Base-by-base conservation (phyloP, 2,329 filamentous ascomycete genomes). In the Beauveria medogensis region DNA sequence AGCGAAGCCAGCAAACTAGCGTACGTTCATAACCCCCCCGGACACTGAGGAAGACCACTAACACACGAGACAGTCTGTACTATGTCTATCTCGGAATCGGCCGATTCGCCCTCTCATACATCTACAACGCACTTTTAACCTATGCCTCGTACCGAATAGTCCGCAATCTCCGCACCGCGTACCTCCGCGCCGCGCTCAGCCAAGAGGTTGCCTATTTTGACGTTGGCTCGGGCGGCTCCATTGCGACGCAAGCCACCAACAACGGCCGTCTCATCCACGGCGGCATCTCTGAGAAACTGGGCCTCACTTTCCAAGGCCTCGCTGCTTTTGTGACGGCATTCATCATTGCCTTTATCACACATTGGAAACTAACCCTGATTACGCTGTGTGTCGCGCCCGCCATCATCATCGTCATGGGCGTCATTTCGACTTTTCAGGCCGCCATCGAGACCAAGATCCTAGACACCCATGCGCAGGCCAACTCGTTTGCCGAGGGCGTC, bases 41-140 rank as follows among this genome's bases (percentile, higher is more conserved):
- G 10, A 37, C 34, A 14, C 12, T 4, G 12, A 37, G 12, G 12
- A 20, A n/a, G 8, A 28, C 24, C 43, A 47, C 60, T 43, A 41
- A 47, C 57, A 47, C 46, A 7, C 18, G 16, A 20, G 18, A 80
- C 10, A 37, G 78, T 0, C 70, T 86, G 6, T 85, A 80, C 67
- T 84, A 85, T 65, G 74, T 85, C 28, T 85, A 84, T 63, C 73
- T 86, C 14, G 84, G 83, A 65, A 72, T 84, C 55, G 82, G 70
- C 0, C 78, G 81, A 50, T 81, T 85, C 62, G 67, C 72, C 24
- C 69, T 82, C 18, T 74, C 78, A 14, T 85, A 84, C 63, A 67
- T 76, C 20, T 75, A 77, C 68, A 75, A 75, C 52, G 67, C 71
- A 3, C 70, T 74, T 54, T 68, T 82, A 22, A 82, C 78, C 3